phyloP scores from a whole-genome alignment of 2,329 filamentous ascomycete genomes.

The Amauroascus verrucosus region DNA sequence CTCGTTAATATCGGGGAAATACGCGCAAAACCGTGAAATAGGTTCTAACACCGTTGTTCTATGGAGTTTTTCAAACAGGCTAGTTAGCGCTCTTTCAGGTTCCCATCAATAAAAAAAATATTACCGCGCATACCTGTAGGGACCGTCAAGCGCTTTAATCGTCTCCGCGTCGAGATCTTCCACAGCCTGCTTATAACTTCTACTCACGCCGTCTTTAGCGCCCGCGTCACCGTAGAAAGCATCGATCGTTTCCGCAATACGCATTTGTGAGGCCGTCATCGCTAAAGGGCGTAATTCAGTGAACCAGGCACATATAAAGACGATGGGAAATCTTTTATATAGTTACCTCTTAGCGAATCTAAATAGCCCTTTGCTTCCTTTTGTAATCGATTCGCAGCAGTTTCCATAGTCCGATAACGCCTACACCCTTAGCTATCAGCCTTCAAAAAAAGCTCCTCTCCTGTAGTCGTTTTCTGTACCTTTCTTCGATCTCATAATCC shows the following conservation, averaged over 20 bases:
- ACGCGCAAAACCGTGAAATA: constrained; percentile 90
- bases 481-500: constrained; percentile 95
- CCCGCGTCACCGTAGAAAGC: constrained; percentile 97
- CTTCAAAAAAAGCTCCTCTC: neutral
- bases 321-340: neutral
- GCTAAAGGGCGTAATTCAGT: constrained; percentile 41
- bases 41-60: constrained; percentile 89
- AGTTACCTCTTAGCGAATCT: constrained; percentile 76
- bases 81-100: neutral
- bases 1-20: constrained; percentile 98
- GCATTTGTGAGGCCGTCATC: constrained; percentile 99
- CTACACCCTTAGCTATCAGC: constrained; percentile 38
- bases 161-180: constrained; percentile 97
- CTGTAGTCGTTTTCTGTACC: constrained; percentile 41
- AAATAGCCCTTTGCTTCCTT: constrained; percentile 98
- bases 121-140: constrained; percentile 55
- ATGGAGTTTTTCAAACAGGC: constrained; percentile 8
- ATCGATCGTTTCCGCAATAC: constrained; percentile 97
- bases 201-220: constrained; percentile 84
- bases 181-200: constrained; percentile 96
- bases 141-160: constrained; percentile 94
- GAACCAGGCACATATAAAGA: neutral
- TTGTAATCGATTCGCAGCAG: constrained; percentile 80
- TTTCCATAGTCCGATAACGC: constrained; percentile 95
- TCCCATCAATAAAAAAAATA: neutral